Conservation (phyloP, 164 flowering plant genomes). For the Vitis labrusca region DNA sequence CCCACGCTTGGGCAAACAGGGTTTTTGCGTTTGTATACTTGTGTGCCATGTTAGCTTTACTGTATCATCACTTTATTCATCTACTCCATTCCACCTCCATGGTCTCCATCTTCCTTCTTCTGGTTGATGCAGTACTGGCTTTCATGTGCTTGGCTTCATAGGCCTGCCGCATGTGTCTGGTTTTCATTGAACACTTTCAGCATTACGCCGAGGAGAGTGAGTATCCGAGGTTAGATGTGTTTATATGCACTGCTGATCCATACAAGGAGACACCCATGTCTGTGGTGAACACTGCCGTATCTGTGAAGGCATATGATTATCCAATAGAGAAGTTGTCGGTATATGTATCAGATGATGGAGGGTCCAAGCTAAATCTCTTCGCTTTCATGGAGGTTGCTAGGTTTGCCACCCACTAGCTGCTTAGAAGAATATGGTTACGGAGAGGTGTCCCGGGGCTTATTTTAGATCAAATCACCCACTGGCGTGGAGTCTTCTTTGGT, state of each 20-base stretch:
- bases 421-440: conserved; percentile 31
- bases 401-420: conserved; percentile 55
- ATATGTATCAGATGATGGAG: conserved; percentile 68
- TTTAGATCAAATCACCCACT: conserved; percentile 17
- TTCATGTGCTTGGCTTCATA: no score
- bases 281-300: conserved; percentile 54
- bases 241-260: conserved; percentile 72
- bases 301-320: conserved; percentile 66
- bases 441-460: conserved; percentile 46
- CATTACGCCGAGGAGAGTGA: neutral
- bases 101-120: no score
- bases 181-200: no score
- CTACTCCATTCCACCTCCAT: no score
- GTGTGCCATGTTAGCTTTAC: no score
- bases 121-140: no score
- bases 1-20: no score
- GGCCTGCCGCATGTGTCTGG: no score
- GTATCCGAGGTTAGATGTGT: conserved; percentile 51
- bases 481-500: no score
- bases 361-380: conserved; percentile 54
- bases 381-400: conserved; percentile 62
- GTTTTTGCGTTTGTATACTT: no score
- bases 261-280: conserved; percentile 58
- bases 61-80: no score
- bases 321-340: conserved; percentile 57